Conservation (phyloP, 768 basidiomycete genomes). For the Rhodotorula paludigena region DNA sequence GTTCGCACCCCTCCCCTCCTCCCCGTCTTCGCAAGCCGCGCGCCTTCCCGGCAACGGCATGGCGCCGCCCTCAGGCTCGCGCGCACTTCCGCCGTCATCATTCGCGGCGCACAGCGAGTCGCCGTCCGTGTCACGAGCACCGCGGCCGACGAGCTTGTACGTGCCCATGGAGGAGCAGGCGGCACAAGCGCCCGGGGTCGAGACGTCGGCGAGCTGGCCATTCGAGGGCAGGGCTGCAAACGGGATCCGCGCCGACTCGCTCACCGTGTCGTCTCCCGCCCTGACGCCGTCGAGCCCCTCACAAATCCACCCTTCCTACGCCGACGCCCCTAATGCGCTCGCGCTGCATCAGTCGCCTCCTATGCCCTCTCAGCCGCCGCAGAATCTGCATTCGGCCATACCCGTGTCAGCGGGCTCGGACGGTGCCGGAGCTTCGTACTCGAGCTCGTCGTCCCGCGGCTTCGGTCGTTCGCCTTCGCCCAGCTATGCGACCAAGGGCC, state of each 20-base stretch:
- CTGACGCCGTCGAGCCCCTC: constrained; percentile 22
- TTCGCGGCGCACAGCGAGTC: background rate
- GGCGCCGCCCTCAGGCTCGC: background rate
- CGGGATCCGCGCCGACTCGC: background rate
- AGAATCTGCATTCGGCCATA: constrained; percentile 21
- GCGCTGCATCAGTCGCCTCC: constrained; percentile 4
- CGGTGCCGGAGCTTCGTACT: constrained; percentile 1
- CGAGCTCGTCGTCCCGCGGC: constrained; percentile 13
- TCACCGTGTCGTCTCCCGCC: background rate
- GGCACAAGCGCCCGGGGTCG: background rate
- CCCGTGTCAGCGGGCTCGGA: constrained; percentile 2
- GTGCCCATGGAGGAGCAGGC: constrained; percentile 30
- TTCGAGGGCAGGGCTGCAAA: background rate
- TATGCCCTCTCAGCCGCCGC: background rate
- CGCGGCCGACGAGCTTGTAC: constrained; percentile 28
- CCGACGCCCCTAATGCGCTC: background rate
- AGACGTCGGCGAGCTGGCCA: constrained; percentile 24
- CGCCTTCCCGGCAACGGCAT: background rate
- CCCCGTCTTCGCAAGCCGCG: background rate
- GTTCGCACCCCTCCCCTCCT: constrained; percentile 23
- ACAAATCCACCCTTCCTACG: constrained; percentile 34
- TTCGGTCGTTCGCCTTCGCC: constrained; percentile 1
- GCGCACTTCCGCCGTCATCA: background rate
- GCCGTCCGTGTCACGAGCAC: constrained; percentile 2
- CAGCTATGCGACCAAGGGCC: background rate